phyloP scores from a whole-genome alignment of 2,329 filamentous ascomycete species.

The Cladophialophora psammophila region DNA sequence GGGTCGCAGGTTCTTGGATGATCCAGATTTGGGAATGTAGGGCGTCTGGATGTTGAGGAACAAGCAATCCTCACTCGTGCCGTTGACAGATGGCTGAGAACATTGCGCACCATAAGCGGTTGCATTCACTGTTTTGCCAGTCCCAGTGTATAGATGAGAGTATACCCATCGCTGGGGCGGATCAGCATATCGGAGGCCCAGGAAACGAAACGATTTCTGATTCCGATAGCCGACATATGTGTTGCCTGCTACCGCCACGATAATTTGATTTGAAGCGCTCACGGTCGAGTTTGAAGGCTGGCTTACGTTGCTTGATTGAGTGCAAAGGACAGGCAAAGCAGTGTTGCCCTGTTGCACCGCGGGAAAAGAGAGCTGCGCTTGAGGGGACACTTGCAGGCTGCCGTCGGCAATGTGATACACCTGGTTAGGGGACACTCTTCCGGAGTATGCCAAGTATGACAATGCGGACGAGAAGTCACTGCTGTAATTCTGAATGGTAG shows the following conservation, averaged over 20 bases:
- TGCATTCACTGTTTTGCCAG: slow-evolving; percentile 55
- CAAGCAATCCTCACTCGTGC: slow-evolving; percentile 56
- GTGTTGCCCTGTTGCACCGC: slow-evolving; percentile 42
- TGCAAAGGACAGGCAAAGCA: slow-evolving; percentile 59
- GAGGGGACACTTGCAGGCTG: slow-evolving; percentile 46
- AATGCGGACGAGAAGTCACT: slow-evolving; percentile 57
- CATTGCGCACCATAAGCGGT: slow-evolving; percentile 57
- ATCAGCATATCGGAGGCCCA: slow-evolving; percentile 56
- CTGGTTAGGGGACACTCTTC: slow-evolving; percentile 47
- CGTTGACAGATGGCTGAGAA: slow-evolving; percentile 45
- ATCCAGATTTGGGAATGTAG: slow-evolving; percentile 51
- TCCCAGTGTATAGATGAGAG: slow-evolving; percentile 55
- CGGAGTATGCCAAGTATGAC: slow-evolving; percentile 55
- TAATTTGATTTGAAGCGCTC: slow-evolving; percentile 49
- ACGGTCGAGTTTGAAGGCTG: slow-evolving; percentile 46
- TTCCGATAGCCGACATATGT: slow-evolving; percentile 61
- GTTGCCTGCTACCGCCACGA: slow-evolving; percentile 53
- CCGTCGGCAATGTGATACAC: slow-evolving; percentile 55
- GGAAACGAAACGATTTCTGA: slow-evolving; percentile 60
- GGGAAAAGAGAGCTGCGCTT: slow-evolving; percentile 47
- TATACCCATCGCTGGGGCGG: slow-evolving; percentile 54
- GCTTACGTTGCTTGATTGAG: slow-evolving; percentile 53
- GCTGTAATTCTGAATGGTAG: slow-evolving; percentile 52
- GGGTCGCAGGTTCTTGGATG: slow-evolving; percentile 51
- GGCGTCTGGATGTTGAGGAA: slow-evolving; percentile 60